phyloP scores from a whole-genome alignment of 2,329 filamentous ascomycete species.

The Colletotrichum navitas region DNA sequence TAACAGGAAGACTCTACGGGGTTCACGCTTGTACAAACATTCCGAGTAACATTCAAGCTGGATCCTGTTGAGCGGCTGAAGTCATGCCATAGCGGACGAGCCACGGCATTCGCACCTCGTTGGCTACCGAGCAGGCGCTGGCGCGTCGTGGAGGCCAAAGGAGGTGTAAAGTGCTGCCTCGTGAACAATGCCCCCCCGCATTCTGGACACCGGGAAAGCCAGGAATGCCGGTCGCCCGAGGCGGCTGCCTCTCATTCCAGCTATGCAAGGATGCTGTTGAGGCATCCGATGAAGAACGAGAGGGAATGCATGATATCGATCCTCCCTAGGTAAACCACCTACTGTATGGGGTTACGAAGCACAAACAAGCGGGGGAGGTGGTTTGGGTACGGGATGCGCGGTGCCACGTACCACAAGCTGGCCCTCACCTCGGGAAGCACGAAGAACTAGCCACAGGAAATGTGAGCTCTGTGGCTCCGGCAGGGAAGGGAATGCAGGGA shows the following conservation, averaged over 20 bases:
- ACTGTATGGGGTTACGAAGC: background rate
- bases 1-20: background rate
- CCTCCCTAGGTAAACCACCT: background rate
- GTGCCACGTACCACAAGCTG: conserved; percentile 20
- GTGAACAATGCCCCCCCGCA: conserved; percentile 35
- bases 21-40: conserved; percentile 33
- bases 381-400: conserved; percentile 1
- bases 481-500: conserved; percentile 18
- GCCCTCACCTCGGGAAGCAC: conserved; percentile 20
- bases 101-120: background rate
- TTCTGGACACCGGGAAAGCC: conserved; percentile 21
- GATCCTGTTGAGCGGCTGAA: conserved; percentile 36
- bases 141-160: conserved; percentile 10
- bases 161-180: conserved; percentile 30
- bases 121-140: conserved; percentile 20
- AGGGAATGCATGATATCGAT: conserved; percentile 6
- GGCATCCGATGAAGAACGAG: conserved; percentile 31
- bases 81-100: conserved; percentile 30
- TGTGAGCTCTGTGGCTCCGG: conserved; percentile 26
- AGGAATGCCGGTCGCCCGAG: conserved; percentile 29
- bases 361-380: background rate
- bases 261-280: conserved; percentile 33
- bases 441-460: conserved; percentile 33
- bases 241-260: conserved; percentile 33
- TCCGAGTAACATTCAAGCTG: conserved; percentile 10